Evolutionary conservation across 2,329 filamentous ascomycete genomes (phyloP).

Genomic region (Teratosphaeria pseudoeucalypti): DNA sequence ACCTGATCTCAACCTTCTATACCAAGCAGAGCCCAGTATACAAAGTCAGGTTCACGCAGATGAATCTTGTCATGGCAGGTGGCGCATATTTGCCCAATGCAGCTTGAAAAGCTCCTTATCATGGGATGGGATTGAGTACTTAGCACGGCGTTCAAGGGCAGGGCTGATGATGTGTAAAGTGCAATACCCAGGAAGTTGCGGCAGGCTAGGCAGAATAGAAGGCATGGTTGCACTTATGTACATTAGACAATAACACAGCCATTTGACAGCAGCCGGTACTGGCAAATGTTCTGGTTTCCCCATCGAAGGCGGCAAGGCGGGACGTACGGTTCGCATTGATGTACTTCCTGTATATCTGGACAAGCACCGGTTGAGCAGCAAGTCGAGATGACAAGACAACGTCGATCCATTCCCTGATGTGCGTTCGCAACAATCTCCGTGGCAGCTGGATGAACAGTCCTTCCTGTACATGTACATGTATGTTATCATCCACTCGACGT

Average conservation of each 20-base stretch:
- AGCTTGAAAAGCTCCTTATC: not conserved
- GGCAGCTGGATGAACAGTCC: not conserved
- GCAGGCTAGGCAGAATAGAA: not conserved
- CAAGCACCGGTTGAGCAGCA: not conserved
- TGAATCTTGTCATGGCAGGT: constrained; percentile 85
- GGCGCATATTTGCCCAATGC: constrained; percentile 51
- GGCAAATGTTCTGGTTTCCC: not conserved
- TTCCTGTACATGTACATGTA: no score
- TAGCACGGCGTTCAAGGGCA: not conserved
- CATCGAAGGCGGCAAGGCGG: not conserved
- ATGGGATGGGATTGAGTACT: not conserved
- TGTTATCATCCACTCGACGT: not conserved
- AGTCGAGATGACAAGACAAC: not conserved
- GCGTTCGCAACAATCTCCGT: not conserved
- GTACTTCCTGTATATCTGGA: not conserved
- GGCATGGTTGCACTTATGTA: not conserved
- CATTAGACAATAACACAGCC: not conserved
- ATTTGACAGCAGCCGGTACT: not conserved
- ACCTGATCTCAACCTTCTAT: constrained; percentile 88
- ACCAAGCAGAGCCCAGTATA: constrained; percentile 95
- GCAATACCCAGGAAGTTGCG: not conserved
- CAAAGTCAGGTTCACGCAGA: constrained; percentile 84
- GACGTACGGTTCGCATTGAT: not conserved
- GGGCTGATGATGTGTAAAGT: not conserved
- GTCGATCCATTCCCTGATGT: not conserved